A percentile compares a stretch with the other conserved stretches of the same genome.
Conservation (phyloP, 2,329 filamentous ascomycete species). For the Aspergillus ruber region DNA sequence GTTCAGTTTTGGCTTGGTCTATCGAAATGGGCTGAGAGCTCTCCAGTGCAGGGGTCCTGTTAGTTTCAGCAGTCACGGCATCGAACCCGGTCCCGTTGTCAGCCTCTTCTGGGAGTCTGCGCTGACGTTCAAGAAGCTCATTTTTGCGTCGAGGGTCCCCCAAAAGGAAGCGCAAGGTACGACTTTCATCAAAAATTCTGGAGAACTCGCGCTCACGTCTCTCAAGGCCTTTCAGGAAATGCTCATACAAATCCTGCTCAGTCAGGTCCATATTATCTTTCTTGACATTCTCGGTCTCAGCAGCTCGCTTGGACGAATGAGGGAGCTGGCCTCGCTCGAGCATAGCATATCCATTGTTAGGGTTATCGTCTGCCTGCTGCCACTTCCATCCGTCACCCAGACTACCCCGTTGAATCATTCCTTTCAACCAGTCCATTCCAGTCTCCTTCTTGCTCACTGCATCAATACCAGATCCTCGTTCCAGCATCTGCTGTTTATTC, state of each 20-base stretch:
- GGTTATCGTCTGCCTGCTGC: conserved; percentile 14
- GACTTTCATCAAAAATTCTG: conserved; percentile 23
- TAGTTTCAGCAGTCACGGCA: conserved; percentile 19
- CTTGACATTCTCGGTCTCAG: conserved; percentile 9
- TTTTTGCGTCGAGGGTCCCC: conserved; percentile 24
- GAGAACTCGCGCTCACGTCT: conserved; percentile 27
- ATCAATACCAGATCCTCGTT: conserved; percentile 18
- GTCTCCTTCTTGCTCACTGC: conserved; percentile 21
- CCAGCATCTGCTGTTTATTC: conserved; percentile 38
- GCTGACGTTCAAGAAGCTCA: conserved; percentile 12
- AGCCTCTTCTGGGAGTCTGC: conserved; percentile 1
- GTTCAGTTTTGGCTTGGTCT: neutral
- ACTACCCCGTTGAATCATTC: conserved; percentile 36
- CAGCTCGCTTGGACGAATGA: neutral
- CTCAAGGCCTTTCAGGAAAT: conserved; percentile 36
- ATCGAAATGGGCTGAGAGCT: neutral
- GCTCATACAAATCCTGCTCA: conserved; percentile 51
- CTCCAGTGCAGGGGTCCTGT: conserved; percentile 10
- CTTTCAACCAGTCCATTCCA: conserved; percentile 35
- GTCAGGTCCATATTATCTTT: conserved; percentile 6
- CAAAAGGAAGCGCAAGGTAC: conserved; percentile 28
- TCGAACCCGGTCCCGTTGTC: conserved; percentile 19
- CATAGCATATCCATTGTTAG: neutral
- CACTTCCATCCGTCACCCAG: conserved; percentile 36
- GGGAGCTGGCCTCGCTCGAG: neutral